phyloP scores from a whole-genome alignment of 331 rosid species.

The Spiraea crenata region DNA sequence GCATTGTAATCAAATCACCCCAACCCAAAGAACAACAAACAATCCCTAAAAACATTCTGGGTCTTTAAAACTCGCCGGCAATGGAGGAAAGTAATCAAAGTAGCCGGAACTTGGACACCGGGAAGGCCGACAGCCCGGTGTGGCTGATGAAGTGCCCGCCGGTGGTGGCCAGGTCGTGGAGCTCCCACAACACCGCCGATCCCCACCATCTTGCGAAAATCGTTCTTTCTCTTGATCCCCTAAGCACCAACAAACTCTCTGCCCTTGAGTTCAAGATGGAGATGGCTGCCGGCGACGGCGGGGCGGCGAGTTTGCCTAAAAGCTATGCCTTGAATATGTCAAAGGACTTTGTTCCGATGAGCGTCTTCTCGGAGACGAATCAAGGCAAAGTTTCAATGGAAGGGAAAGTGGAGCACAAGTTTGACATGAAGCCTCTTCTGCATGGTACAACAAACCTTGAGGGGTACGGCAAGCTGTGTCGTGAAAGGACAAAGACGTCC shows the following conservation, averaged over 20 bases:
- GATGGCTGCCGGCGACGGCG: conserved; percentile 58
- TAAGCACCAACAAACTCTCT: conserved; percentile 70
- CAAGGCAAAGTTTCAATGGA: conserved; percentile 85
- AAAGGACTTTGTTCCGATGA: conserved; percentile 94
- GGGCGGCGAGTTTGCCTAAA: conserved; percentile 57
- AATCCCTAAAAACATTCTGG: too few species aligned
- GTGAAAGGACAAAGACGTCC: conserved; percentile 92
- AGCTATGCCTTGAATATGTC: conserved; percentile 80
- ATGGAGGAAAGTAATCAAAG: conserved; percentile 54
- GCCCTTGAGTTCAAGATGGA: conserved; percentile 92
- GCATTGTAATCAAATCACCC: too few species aligned
- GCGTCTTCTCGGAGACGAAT: conserved; percentile 78
- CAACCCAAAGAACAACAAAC: too few species aligned
- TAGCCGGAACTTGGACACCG: conserved; percentile 59
- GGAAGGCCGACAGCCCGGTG: conserved; percentile 82
- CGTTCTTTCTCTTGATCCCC: conserved; percentile 91
- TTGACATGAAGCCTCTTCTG: conserved; percentile 79
- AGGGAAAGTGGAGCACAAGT: conserved; percentile 96
- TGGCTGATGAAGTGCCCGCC: conserved; percentile 98
- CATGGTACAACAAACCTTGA: conserved; percentile 76
- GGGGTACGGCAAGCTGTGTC: conserved; percentile 84
- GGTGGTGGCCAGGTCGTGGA: conserved; percentile 88
- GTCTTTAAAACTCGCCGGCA: too few species aligned
- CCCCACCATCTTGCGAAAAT: conserved; percentile 82
- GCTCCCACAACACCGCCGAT: conserved; percentile 66